phyloP scores from a whole-genome alignment of 2,329 filamentous ascomycete species.

The Rutstroemia sp. region DNA sequence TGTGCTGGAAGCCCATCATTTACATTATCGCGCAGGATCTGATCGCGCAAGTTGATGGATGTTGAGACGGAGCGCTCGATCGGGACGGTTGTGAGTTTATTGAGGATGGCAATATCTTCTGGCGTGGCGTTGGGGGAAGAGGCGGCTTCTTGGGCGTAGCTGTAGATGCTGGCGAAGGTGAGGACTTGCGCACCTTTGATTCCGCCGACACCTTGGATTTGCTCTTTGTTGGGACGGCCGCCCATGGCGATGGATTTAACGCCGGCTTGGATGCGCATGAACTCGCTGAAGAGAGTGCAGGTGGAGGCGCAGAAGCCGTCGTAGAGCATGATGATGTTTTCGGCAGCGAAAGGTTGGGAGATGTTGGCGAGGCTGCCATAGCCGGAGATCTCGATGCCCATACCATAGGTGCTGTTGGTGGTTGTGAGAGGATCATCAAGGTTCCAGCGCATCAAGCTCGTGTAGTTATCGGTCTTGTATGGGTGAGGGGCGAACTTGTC shows the following conservation, averaged over 20 bases:
- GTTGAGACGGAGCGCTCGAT: slow-evolving; percentile 24
- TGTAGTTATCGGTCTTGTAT: slow-evolving; percentile 20
- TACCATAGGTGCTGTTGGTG: slow-evolving; percentile 17
- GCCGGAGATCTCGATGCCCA: slow-evolving; percentile 29
- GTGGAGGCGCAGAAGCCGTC: slow-evolving; percentile 54
- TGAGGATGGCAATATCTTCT: slow-evolving; percentile 12
- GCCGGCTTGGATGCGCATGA: slow-evolving; percentile 43
- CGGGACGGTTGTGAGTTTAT: slow-evolving; percentile 15
- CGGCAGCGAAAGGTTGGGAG: slow-evolving; percentile 32
- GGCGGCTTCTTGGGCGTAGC: slow-evolving; percentile 12
- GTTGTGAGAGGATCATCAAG: slow-evolving; percentile 22
- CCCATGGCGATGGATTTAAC: slow-evolving; percentile 52
- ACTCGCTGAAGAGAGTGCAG: slow-evolving; percentile 49
- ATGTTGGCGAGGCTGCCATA: slow-evolving; percentile 26
- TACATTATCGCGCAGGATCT: slow-evolving; percentile 25
- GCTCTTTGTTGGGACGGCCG: slow-evolving; percentile 44
- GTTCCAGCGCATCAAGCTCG: slow-evolving; percentile 23
- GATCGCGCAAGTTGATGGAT: slow-evolving; percentile 37
- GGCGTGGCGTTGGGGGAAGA: slow-evolving; percentile 12
- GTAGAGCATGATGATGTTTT: slow-evolving; percentile 34
- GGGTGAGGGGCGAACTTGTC: slow-evolving; percentile 23
- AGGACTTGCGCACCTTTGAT: slow-evolving; percentile 45
- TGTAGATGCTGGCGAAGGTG: slow-evolving; percentile 16
- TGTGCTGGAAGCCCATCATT: slow-evolving; percentile 42
- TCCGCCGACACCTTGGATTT: slow-evolving; percentile 60